Conservation (phyloP, 176 grass and related monocot species). For the Saccharum officinarum region DNA sequence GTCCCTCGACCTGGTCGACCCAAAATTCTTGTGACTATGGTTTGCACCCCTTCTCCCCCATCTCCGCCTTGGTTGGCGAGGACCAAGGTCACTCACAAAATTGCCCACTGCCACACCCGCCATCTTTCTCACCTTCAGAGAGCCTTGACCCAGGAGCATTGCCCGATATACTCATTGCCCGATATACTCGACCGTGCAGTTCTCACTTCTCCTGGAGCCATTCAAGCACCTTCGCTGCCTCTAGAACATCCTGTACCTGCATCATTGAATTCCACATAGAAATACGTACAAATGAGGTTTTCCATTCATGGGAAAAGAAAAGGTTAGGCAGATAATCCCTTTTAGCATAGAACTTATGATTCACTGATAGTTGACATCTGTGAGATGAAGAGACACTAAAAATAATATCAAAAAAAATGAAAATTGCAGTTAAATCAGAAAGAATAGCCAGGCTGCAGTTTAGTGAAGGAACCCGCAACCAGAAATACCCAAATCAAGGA, state of each 20-base stretch:
- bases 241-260: conserved; percentile 84
- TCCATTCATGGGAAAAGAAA: background rate
- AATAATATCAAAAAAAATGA: too few species aligned
- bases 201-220: conserved; percentile 73
- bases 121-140: background rate
- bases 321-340: background rate
- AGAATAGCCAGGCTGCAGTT: too few species aligned
- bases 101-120: background rate
- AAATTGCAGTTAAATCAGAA: too few species aligned
- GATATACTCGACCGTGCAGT: conserved; percentile 69
- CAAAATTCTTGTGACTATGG: too few species aligned
- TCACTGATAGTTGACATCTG: background rate
- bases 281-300: background rate
- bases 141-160: background rate
- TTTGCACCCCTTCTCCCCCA: too few species aligned
- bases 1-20: too few species aligned
- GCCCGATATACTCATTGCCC: conserved; percentile 42
- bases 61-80: conserved; percentile 6
- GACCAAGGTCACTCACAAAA: conserved; percentile 20
- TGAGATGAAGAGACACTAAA: background rate
- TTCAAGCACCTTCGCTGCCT: conserved; percentile 90
- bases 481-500: too few species aligned
- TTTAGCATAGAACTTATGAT: background rate
- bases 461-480: too few species aligned
- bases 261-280: background rate